These are phyloP conservation scores for Taiozyma sp. DNA, from an alignment of 1,139 yeast species.

Conservation along the genomic window DNA sequence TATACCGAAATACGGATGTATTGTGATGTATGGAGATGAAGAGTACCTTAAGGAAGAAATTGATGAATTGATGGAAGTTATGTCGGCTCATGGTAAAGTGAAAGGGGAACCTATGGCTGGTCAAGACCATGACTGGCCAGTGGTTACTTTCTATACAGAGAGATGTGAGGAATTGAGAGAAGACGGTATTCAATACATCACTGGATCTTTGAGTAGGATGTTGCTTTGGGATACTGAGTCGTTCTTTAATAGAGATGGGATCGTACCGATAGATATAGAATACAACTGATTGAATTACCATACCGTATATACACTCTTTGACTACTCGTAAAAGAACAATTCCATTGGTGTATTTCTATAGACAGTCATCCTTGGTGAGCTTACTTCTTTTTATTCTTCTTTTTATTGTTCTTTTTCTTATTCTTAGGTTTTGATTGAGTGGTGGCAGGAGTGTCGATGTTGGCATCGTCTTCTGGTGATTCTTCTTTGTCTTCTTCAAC, in stretches of 20 bases:
- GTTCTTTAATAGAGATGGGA: constrained; percentile 2
- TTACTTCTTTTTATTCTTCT: constrained; percentile 20
- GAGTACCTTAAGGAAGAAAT: constrained; percentile 34
- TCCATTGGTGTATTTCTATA: not conserved
- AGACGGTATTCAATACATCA: constrained; percentile 4
- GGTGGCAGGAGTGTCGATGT: not conserved
- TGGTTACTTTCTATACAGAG: constrained; percentile 3
- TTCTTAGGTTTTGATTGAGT: constrained; percentile 17
- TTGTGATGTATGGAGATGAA: constrained; percentile 34
- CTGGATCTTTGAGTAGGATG: constrained; percentile 7
- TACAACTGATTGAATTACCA: not conserved
- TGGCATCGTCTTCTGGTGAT: not conserved
- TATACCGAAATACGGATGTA: constrained; percentile 32
- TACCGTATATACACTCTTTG: not conserved
- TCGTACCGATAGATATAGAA: constrained; percentile 4
- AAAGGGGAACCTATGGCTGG: constrained; percentile 1
- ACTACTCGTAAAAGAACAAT: not conserved
- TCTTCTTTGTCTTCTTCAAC: constrained; percentile 6
- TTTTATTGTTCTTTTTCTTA: constrained; percentile 29
- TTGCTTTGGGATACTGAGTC: constrained; percentile 5
- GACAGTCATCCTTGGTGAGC: not conserved
- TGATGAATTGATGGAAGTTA: constrained; percentile 22
- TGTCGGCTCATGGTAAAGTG: constrained; percentile 1
- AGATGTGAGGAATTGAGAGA: constrained; percentile 7
- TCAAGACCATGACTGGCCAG: constrained; percentile 4